phyloP scores from a whole-genome alignment of 805 yeast genomes.

The Cyberlindnera amylophila region DNA sequence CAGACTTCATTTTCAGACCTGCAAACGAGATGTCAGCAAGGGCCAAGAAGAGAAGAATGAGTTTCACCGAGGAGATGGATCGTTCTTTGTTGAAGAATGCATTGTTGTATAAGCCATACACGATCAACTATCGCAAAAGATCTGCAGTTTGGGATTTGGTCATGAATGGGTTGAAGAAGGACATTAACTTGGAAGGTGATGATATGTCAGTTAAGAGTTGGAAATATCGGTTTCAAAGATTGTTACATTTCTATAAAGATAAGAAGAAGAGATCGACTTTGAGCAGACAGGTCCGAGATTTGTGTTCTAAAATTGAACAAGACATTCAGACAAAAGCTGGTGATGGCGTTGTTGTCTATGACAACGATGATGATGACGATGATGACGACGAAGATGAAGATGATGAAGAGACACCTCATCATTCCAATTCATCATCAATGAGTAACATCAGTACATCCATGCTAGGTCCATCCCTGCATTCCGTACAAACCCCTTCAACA shows the following conservation, averaged over 20 bases:
- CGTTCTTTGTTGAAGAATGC: not conserved
- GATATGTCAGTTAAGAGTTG: not conserved
- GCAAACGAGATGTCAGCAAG: too few relatives aligned
- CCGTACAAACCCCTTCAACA: not conserved
- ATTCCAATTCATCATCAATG: not conserved
- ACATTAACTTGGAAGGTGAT: too few relatives aligned
- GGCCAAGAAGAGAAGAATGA: not conserved
- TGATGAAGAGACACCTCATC: too few relatives aligned
- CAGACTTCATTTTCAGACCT: too few relatives aligned
- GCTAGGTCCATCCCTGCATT: not conserved
- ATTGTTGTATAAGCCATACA: slow-evolving; percentile 1
- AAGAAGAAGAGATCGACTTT: not conserved
- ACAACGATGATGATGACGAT: too few relatives aligned
- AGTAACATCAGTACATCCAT: not conserved
- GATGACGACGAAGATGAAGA: too few relatives aligned
- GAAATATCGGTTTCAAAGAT: slow-evolving; percentile 2
- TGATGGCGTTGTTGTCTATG: too few relatives aligned
- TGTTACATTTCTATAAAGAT: not conserved
- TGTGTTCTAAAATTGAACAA: not conserved
- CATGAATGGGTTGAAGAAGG: not conserved
- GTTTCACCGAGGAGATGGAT: not conserved
- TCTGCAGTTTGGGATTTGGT: not conserved
- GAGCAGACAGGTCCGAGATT: not conserved
- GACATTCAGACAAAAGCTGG: not conserved
- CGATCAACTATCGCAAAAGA: not conserved